phyloP scores from a whole-genome alignment of 768 basidiomycete species.

The Rhodosporidiobolus odoratus region DNA sequence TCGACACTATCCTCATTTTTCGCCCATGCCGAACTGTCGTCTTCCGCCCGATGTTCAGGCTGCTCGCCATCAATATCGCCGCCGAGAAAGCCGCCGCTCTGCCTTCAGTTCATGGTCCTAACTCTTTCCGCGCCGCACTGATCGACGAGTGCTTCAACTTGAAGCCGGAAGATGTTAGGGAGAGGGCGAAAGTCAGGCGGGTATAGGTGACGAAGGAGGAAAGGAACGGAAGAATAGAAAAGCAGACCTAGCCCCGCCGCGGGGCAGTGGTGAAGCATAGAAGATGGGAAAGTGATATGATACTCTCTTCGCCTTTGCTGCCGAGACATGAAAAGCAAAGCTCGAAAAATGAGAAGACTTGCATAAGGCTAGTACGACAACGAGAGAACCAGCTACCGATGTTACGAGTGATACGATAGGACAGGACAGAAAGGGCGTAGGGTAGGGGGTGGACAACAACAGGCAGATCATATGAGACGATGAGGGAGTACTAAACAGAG shows the following conservation, averaged over 20 bases:
- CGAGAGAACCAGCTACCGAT: too few species aligned
- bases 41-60: neutral
- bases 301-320: too few species aligned
- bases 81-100: conserved; percentile 58
- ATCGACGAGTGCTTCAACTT: conserved; percentile 58
- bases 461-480: too few species aligned
- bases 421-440: too few species aligned
- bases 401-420: too few species aligned
- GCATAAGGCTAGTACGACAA: too few species aligned
- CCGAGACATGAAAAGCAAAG: too few species aligned
- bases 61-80: conserved; percentile 58
- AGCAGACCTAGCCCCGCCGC: neutral
- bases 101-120: conserved; percentile 57
- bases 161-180: conserved; percentile 42
- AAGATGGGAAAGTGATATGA: too few species aligned
- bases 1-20: neutral
- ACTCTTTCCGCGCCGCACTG: conserved; percentile 61
- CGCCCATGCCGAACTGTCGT: neutral
- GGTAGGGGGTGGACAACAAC: too few species aligned
- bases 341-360: too few species aligned
- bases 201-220: neutral
- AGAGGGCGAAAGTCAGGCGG: conserved; percentile 43
- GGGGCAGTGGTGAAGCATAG: too few species aligned
- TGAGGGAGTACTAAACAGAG: too few species aligned
- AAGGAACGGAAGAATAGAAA: neutral